Percentiles rank a stretch among this genome's conserved stretches.
Conservation (phyloP, 768 basidiomycete genomes). For the Serendipita indica region DNA sequence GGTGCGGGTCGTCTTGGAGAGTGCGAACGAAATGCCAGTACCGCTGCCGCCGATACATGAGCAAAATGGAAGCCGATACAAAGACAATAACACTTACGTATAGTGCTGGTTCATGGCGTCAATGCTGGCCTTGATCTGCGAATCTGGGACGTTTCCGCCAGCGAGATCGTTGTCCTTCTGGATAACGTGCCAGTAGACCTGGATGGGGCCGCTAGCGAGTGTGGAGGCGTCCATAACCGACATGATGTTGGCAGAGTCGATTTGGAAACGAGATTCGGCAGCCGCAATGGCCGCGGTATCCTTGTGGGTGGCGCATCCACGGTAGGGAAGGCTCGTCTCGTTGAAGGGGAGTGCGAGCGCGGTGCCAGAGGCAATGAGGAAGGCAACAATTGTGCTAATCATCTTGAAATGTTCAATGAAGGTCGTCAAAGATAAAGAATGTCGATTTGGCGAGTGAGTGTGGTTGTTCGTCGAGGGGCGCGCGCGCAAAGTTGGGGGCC, state of each 20-base stretch:
- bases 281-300: background rate
- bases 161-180: background rate
- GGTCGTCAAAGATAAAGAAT: too few species aligned
- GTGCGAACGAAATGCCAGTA: conserved; percentile 27
- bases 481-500: too few species aligned
- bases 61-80: background rate
- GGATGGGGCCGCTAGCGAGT: background rate
- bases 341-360: conserved; percentile 6
- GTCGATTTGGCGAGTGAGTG: too few species aligned
- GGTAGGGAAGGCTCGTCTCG: background rate
- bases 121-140: conserved; percentile 29
- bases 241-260: background rate
- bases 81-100: conserved; percentile 10
- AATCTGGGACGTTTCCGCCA: conserved; percentile 11
- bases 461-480: too few species aligned
- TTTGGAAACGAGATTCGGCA: background rate
- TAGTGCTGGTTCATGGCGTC: conserved; percentile 31
- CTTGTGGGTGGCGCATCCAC: conserved; percentile 2
- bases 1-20: conserved; percentile 31
- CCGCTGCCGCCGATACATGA: background rate
- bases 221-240: background rate
- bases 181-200: conserved; percentile 6
- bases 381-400: background rate
- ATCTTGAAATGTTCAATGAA: too few species aligned
- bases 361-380: background rate